These are phyloP conservation scores for Kickxella alabastrina DNA, from an alignment of 192 early-diverging fungal species.

Conservation along the genomic window DNA sequence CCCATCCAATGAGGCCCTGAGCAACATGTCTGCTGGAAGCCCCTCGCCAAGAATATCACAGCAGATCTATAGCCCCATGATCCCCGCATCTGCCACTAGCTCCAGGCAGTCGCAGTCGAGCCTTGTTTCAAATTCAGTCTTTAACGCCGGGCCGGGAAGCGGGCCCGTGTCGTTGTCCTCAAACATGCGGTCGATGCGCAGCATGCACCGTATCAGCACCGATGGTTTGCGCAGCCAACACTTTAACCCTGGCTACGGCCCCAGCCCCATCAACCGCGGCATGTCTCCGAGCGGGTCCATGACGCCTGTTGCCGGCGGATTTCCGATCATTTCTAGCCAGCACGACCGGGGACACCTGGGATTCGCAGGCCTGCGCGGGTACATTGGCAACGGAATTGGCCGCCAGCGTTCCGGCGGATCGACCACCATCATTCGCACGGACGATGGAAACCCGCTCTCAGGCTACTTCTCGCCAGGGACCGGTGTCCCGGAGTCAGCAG, in stretches of 20 bases:
- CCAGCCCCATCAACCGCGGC: conserved; percentile 33
- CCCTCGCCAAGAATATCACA: background rate
- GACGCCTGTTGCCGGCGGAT: conserved; percentile 25
- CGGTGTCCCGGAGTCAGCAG: conserved; percentile 6
- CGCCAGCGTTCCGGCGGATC: conserved; percentile 14
- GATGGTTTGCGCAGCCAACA: conserved; percentile 29
- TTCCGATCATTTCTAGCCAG: conserved; percentile 4
- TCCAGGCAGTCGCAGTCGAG: conserved; percentile 21
- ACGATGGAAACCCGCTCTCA: conserved; percentile 9
- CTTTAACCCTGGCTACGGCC: conserved; percentile 14
- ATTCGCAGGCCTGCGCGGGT: conserved; percentile 44
- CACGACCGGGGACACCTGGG: conserved; percentile 32
- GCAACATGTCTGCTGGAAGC: background rate
- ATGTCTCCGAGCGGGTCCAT: conserved; percentile 20
- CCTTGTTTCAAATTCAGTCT: conserved; percentile 13
- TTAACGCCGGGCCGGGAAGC: conserved; percentile 16
- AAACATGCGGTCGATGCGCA: conserved; percentile 34
- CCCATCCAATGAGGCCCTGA: conserved; percentile 9
- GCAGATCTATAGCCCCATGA: background rate
- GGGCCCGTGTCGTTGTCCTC: conserved; percentile 24
- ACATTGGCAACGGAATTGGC: conserved; percentile 33
- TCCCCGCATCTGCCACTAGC: background rate
- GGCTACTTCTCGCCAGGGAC: conserved; percentile 33
- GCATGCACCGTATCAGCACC: conserved; percentile 24
- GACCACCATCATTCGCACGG: conserved; percentile 7